phyloP scores from a whole-genome alignment of 106 monocot genomes.

The Dendrobium officinale region DNA sequence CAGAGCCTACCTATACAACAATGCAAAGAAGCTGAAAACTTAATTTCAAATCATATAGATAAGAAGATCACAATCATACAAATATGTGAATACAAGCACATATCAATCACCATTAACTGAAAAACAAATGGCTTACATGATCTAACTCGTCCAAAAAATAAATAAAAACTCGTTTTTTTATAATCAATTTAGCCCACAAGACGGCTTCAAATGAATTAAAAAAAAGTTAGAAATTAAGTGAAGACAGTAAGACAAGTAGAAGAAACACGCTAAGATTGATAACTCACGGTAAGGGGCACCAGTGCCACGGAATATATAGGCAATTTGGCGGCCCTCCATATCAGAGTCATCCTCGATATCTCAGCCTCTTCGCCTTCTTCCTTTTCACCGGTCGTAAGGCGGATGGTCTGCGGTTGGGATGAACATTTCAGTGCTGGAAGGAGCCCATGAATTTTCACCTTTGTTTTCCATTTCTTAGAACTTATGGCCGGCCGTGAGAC shows the following conservation, averaged over 20 bases:
- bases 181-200: not conserved
- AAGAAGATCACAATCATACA: too few relatives aligned
- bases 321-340: conserved; percentile 88
- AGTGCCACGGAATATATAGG: conserved; percentile 95
- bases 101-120: too few relatives aligned
- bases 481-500: not conserved
- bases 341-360: conserved; percentile 47
- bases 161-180: too few relatives aligned
- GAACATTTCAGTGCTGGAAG: not conserved
- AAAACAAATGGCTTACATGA: not conserved
- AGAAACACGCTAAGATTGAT: not conserved
- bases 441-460: not conserved
- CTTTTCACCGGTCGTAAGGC: not conserved
- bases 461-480: not conserved
- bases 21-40: not conserved
- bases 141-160: too few relatives aligned
- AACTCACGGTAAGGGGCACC: conserved; percentile 77
- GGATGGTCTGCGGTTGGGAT: not conserved
- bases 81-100: too few relatives aligned
- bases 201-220: not conserved
- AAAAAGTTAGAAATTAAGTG: not conserved
- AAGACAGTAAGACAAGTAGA: not conserved
- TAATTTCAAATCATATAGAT: too few relatives aligned
- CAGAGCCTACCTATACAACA: conserved; percentile 56
- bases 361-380: conserved; percentile 12